Conservation (phyloP, 1,139 yeast genomes). For the Pichia sorboxylosa region DNA sequence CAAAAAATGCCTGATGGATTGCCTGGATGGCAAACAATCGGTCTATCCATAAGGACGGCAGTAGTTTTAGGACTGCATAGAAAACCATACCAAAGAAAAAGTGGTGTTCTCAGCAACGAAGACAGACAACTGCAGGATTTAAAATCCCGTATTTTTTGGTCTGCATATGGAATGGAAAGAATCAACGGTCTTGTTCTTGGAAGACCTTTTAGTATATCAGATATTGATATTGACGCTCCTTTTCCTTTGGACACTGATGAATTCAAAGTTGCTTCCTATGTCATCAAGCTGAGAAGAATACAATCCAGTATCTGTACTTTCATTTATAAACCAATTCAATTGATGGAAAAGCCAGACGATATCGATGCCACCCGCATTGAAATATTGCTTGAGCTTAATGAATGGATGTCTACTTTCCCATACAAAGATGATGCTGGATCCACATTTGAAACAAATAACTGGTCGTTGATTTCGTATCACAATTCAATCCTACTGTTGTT, state of each 20-base stretch:
- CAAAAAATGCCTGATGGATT: conserved; percentile 24
- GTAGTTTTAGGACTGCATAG: conserved; percentile 22
- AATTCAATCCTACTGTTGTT: conserved; percentile 22
- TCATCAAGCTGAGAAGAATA: conserved; percentile 26
- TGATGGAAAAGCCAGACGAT: conserved; percentile 15
- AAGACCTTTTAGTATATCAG: conserved; percentile 20
- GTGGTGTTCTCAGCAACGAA: conserved; percentile 2
- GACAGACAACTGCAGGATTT: conserved; percentile 8
- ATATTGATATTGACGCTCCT: conserved; percentile 20
- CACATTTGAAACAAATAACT: conserved; percentile 22
- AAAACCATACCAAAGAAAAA: conserved; percentile 12
- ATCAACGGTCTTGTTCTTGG: conserved; percentile 19
- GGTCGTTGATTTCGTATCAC: conserved; percentile 25
- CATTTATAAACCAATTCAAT: conserved; percentile 21
- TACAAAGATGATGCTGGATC: conserved; percentile 16
- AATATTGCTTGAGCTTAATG: conserved; percentile 23
- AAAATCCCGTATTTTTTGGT: conserved; percentile 20
- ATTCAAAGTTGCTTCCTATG: conserved; percentile 23
- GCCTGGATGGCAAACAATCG: conserved; percentile 24
- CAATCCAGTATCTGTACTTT: conserved; percentile 25
- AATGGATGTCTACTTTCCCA: conserved; percentile 25
- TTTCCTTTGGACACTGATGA: conserved; percentile 15
- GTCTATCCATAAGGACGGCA: conserved; percentile 22
- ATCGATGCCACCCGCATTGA: conserved; percentile 21
- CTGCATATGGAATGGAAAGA: conserved; percentile 21